phyloP scores from a whole-genome alignment of 257 asterid species.

The Solanum virginianum region DNA sequence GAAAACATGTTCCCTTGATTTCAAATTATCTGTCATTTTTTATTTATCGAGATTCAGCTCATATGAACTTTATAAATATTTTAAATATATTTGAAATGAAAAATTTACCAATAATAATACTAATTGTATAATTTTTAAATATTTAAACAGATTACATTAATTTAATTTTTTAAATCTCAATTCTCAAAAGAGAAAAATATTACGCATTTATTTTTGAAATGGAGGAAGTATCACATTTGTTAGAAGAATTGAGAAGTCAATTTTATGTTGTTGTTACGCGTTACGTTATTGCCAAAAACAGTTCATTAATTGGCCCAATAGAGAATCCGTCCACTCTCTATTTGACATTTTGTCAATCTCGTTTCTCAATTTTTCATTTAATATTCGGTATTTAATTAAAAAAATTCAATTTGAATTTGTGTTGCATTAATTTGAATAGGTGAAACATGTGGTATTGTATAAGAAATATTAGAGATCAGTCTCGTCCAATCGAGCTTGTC shows the following conservation, averaged over 20 bases:
- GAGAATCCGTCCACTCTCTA: not conserved
- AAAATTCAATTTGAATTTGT: not conserved
- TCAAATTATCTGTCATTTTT: not conserved
- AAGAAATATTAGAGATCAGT: not conserved
- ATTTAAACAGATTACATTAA: no score
- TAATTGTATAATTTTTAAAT: no score
- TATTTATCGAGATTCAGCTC: accelerated
- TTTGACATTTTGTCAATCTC: not conserved
- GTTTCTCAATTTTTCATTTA: not conserved
- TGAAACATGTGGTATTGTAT: not conserved
- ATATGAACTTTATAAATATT: not conserved
- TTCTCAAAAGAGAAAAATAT: no score
- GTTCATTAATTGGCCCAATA: not conserved
- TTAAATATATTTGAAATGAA: no score
- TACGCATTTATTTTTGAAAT: not conserved
- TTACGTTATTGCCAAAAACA: not conserved
- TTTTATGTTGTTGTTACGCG: not conserved
- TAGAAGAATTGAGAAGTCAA: not conserved
- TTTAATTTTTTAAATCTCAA: no score
- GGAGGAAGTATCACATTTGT: not conserved
- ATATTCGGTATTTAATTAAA: not conserved
- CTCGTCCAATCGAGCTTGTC: not conserved
- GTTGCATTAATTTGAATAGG: no score
- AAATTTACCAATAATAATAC: accelerated
- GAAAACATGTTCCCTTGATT: not conserved